Base-by-base conservation (phyloP, 352 stramenopile species). In the Paralagenidium karlingii region DNA sequence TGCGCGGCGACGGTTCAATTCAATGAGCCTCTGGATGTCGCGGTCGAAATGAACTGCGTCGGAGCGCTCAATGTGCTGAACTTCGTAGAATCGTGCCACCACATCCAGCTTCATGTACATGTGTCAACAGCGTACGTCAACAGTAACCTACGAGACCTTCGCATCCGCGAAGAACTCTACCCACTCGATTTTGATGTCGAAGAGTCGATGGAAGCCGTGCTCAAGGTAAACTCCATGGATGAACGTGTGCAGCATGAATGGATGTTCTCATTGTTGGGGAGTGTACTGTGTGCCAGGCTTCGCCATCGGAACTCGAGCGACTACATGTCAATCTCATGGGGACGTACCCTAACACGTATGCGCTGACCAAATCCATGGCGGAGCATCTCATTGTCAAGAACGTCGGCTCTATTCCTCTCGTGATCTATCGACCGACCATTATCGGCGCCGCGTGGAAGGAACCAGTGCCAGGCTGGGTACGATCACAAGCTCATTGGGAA, bases 301-400 rank as follows among this genome's bases (percentile, higher is more conserved):
- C 68, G 12, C 44, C 71, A 1, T 66, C 43, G 20, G 65, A 87
- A 27, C 43, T 83, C 22, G 74, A 82, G 36, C 57, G 67, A 6
- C 44, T 94, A 21, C 56, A 63, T 24, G 61, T 83, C 12, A 82
- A 89, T 34, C 53, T 92, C 22, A 88, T 91, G 46, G 76, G 80
- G 20, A 85, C 77, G 19, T 94, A 89, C 58, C 76, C 78, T 6
- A 94, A 94, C 54, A 94, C 80, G 31, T 94, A 92, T 54, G 78
- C 75, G 16, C 66, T 94, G 0, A 94, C 78, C 49, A 91, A 94
- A 55, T 85, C 75, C 12, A 90, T 92, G 68, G 75, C 77, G 29
- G 80, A 93, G 55, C 68, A 86, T 25, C 40, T 92, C 21, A 34
- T 89, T 20, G 49, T 73, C 31, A 54, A 68, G 45, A 55, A 74